Evolutionary conservation across 371 early-diverging fungal genomes (phyloP).

Genomic region (Mucor saturninus): DNA sequence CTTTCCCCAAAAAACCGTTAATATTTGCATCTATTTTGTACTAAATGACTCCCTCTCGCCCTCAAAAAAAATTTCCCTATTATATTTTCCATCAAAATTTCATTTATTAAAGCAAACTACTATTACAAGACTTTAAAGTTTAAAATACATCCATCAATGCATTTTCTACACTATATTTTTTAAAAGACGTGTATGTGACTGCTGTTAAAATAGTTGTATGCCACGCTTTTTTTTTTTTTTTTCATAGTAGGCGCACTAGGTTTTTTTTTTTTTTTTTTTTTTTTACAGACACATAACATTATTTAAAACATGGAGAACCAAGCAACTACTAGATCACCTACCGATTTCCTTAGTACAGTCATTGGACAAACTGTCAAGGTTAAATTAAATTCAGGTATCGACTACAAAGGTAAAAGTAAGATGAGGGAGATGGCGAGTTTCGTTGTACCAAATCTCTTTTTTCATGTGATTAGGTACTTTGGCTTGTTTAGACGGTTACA

Average conservation of each 20-base stretch:
- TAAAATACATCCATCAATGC: no score
- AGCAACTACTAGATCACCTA: slow-evolving; percentile 60
- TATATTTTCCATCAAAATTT: background rate
- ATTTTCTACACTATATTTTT: no score
- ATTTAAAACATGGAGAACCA: slow-evolving; percentile 31
- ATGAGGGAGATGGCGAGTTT: background rate
- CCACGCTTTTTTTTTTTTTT: slow-evolving; percentile 3
- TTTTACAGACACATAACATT: background rate
- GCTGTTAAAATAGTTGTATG: background rate
- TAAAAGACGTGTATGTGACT: no score
- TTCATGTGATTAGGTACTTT: slow-evolving; percentile 67
- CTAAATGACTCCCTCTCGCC: background rate
- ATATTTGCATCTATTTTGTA: background rate
- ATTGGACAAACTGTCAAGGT: slow-evolving; percentile 88
- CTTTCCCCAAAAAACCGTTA: background rate
- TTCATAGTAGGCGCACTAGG: background rate
- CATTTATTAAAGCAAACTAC: no score
- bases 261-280: no score
- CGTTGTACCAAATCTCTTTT: no score
- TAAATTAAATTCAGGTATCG: slow-evolving; percentile 93
- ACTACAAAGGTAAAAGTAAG: slow-evolving; percentile 91
- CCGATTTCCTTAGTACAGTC: slow-evolving; percentile 83
- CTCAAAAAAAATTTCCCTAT: background rate
- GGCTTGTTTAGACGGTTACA: slow-evolving; percentile 98
- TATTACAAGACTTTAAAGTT: no score